Evolutionary conservation across 2,329 filamentous ascomycete species (phyloP).

Genomic region (Trichophyton simii): DNA sequence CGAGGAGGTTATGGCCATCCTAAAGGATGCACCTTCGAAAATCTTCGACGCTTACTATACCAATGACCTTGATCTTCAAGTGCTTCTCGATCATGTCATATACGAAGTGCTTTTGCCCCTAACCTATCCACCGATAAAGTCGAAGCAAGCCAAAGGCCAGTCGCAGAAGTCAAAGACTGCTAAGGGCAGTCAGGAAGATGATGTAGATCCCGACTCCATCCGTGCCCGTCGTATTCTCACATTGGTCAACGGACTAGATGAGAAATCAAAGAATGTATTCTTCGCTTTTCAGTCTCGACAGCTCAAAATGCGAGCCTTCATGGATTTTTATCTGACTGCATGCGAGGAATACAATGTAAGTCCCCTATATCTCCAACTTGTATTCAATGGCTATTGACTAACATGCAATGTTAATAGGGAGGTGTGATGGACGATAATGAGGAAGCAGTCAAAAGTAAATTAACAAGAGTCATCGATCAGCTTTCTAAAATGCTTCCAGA

Average conservation of each 20-base stretch:
- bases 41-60: slow-evolving; percentile 83
- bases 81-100: slow-evolving; percentile 69
- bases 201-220: slow-evolving; percentile 45
- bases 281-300: slow-evolving; percentile 75
- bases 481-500: slow-evolving; percentile 68
- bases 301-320: slow-evolving; percentile 56
- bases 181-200: slow-evolving; percentile 24
- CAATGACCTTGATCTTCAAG: slow-evolving; percentile 76
- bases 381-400: background rate
- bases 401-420: slow-evolving; percentile 33
- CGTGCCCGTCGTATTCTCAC: slow-evolving; percentile 74
- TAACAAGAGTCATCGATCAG: slow-evolving; percentile 61
- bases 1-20: slow-evolving; percentile 58
- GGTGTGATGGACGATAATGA: slow-evolving; percentile 61
- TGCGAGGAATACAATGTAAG: slow-evolving; percentile 71
- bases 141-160: slow-evolving; percentile 33
- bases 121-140: slow-evolving; percentile 63
- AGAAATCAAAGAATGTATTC: slow-evolving; percentile 71
- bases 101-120: slow-evolving; percentile 84
- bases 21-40: slow-evolving; percentile 69
- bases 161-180: slow-evolving; percentile 43
- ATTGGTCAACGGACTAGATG: slow-evolving; percentile 64
- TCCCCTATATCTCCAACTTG: background rate
- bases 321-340: slow-evolving; percentile 65
- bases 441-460: slow-evolving; percentile 52